Percentiles rank a stretch among this genome's conserved stretches.
Conservation (phyloP, 1,284 basidiomycete genomes). For the Chondrostereum purpureum region DNA sequence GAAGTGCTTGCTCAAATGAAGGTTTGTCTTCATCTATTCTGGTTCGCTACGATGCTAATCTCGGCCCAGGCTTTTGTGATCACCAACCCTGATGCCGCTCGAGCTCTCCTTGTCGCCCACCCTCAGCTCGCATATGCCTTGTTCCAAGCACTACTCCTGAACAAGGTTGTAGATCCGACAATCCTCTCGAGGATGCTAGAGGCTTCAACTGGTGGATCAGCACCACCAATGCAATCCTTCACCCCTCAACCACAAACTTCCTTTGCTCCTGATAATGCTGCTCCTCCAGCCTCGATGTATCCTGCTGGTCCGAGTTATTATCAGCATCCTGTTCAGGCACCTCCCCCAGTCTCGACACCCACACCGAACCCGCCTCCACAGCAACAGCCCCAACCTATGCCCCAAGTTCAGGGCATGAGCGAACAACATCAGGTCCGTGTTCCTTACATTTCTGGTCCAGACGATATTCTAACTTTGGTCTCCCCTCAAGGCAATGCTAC, state of each 20-base stretch:
- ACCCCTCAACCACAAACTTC: slow-evolving; percentile 30
- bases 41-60: slow-evolving; percentile 9
- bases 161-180: slow-evolving; percentile 89
- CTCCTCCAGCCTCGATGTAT: background rate
- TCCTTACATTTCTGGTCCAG: background rate
- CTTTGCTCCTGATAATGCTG: slow-evolving; percentile 23
- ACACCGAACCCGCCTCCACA: background rate
- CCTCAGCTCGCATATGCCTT: slow-evolving; percentile 95
- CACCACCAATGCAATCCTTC: slow-evolving; percentile 26
- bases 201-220: slow-evolving; percentile 27
- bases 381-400: background rate
- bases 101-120: slow-evolving; percentile 71
- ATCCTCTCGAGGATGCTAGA: slow-evolving; percentile 72
- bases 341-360: background rate
- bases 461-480: background rate
- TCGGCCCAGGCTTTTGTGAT: slow-evolving; percentile 76
- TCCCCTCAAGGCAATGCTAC: slow-evolving; percentile 44
- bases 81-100: slow-evolving; percentile 87
- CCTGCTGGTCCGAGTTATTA: background rate
- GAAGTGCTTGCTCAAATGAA: slow-evolving; percentile 99
- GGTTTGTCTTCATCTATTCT: slow-evolving; percentile 40
- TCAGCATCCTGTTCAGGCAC: background rate
- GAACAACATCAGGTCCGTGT: background rate
- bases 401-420: background rate
- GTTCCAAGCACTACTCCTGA: slow-evolving; percentile 91